These are phyloP conservation scores for Bruguiera sexangula DNA, from an alignment of 345 rosid species.

Conservation along the genomic window DNA sequence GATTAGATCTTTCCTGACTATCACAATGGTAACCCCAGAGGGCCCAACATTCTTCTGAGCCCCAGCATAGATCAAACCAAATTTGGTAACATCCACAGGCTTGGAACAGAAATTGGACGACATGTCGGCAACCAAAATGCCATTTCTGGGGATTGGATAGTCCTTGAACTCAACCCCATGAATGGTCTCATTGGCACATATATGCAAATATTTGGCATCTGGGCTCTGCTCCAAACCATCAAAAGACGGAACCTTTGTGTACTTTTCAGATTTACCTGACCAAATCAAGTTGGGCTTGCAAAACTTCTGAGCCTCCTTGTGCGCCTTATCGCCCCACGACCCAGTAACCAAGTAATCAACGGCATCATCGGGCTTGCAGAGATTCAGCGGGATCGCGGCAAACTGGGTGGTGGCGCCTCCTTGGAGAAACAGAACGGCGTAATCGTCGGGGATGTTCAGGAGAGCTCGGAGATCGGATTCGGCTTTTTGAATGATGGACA, in stretches of 20 bases:
- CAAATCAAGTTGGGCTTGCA: slow-evolving; percentile 70
- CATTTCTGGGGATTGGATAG: slow-evolving; percentile 55
- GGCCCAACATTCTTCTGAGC: slow-evolving; percentile 98
- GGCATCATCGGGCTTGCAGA: slow-evolving; percentile 50
- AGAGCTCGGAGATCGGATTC: slow-evolving; percentile 82
- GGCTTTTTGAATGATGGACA: slow-evolving; percentile 80
- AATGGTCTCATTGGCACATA: slow-evolving; percentile 90
- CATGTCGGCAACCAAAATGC: slow-evolving; percentile 77
- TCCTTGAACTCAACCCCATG: slow-evolving; percentile 94
- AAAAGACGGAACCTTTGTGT: slow-evolving; percentile 62
- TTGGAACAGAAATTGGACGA: slow-evolving; percentile 93
- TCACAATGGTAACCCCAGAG: slow-evolving; percentile 89
- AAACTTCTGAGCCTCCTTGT: slow-evolving; percentile 74
- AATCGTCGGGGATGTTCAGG: slow-evolving; percentile 54
- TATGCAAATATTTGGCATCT: slow-evolving; percentile 71
- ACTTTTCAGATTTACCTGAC: slow-evolving; percentile 91
- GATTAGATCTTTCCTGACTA: slow-evolving; percentile 69
- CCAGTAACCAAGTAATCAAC: slow-evolving; percentile 90
- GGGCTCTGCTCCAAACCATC: slow-evolving; percentile 54
- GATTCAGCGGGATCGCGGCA: slow-evolving; percentile 76
- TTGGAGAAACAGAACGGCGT: slow-evolving; percentile 83
- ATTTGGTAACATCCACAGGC: slow-evolving; percentile 77
- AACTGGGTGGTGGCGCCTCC: slow-evolving; percentile 98
- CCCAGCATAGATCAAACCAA: slow-evolving; percentile 85
- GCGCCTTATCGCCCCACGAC: slow-evolving; percentile 92